Evolutionary conservation across 352 stramenopile genomes (phyloP), one percentile per base, ranked within the genome.

Genomic region (Sclerospora graminicola): DNA sequence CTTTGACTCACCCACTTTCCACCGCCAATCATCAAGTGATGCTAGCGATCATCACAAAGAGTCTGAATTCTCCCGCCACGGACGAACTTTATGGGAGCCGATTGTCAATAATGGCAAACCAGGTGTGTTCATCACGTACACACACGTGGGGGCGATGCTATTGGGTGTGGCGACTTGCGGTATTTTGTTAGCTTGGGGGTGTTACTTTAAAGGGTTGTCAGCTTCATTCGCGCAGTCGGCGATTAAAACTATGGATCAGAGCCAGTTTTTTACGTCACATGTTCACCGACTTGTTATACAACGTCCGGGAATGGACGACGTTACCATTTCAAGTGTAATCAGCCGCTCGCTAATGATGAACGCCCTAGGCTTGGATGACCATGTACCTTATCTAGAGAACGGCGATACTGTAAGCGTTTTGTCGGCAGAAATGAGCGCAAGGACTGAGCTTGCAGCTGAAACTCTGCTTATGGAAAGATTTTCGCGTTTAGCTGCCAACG

Each of bases 121-220:
- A 40, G 79, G 79, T 19, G 71, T 90, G 30, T 86, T 90, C 45
- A 86, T 90, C 51, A 82, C 79, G 14, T 87, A 85, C 37, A 82
- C 80, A 29, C 74, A 86, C 41, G 66, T 80, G 18, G 70, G 68
- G 9, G 70, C 69, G 5, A 82, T 86, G 74, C 34, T 82, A 8
- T 46, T 67, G 16, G 55, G 58, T 24, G 53, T 70, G 19, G 50
- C 76, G 2, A 69, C 54, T 1, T 75, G 55, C 33, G 48, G 58
- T 8, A 49, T 81, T 4, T 40, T 89, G 14, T 63, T 89, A 34
- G 73, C 76, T 8, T 86, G 73, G 70, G 70, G 73, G 0, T 89
- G 70, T 42, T 89, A 89, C 45, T 69, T 84, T 13, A 82, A 80
- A 31, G 76, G 76, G 8, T 41, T 86, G 8, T 84, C 76, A 18